Evolutionary conservation across 2,329 filamentous ascomycete species (phyloP).

Genomic region (Colletotrichum aenigma): DNA sequence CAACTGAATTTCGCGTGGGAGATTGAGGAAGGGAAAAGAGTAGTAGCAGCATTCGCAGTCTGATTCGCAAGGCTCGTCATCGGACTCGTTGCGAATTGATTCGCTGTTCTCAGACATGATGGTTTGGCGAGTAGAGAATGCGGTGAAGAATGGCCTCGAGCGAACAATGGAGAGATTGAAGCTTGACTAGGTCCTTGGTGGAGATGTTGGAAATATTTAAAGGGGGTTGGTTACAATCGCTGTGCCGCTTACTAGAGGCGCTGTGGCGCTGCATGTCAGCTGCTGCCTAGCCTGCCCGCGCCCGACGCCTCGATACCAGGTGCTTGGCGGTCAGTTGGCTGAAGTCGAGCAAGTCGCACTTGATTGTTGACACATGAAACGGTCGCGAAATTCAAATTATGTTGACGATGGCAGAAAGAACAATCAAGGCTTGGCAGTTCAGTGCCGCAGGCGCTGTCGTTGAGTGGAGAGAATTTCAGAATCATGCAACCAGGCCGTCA

Average conservation of each 20-base stretch:
- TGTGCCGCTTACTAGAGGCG: background rate
- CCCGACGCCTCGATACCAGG: accelerated
- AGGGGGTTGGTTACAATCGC: background rate
- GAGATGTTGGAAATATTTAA: background rate
- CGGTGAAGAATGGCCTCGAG: background rate
- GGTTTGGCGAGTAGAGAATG: background rate
- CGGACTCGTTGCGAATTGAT: background rate
- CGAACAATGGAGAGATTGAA: background rate
- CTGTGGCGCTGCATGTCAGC: background rate
- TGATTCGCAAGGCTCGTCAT: background rate
- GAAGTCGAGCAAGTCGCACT: background rate
- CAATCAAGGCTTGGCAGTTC: background rate
- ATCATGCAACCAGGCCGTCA: background rate
- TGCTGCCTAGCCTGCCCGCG: background rate
- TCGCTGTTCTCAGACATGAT: background rate
- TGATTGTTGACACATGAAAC: background rate
- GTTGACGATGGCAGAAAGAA: background rate
- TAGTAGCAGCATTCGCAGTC: background rate
- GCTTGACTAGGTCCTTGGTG: background rate
- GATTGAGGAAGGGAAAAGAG: background rate
- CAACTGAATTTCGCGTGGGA: background rate
- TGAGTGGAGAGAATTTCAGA: background rate
- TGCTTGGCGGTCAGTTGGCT: background rate
- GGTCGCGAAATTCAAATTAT: background rate
- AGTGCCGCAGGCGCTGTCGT: background rate